A percentile compares a stretch with the other conserved stretches of the same genome.
Conservation (phyloP, 225 moss, liverwort and hornwort genomes). For the Asterella californica region DNA sequence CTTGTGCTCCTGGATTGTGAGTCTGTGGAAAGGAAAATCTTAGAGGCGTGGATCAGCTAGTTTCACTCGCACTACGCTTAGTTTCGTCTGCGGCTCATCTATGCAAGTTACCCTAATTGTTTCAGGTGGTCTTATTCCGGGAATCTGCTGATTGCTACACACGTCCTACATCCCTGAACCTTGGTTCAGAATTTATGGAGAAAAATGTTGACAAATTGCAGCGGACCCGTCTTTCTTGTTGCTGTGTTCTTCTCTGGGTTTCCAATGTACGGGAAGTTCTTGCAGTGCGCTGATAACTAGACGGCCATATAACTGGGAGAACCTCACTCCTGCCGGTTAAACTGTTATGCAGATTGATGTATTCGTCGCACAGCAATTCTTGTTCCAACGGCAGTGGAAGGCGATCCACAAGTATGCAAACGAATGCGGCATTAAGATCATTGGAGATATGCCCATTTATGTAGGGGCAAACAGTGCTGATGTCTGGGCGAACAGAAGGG, state of each 20-base stretch:
- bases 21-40: neutral
- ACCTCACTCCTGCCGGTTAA: neutral
- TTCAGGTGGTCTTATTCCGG: no score
- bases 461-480: conserved; percentile 81
- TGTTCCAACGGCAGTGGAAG: conserved; percentile 91
- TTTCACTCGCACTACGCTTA: no score
- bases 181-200: no score
- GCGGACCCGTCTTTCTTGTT: no score
- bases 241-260: no score
- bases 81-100: no score
- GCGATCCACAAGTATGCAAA: conserved; percentile 75
- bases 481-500: conserved; percentile 69
- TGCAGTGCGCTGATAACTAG: no score
- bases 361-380: conserved; percentile 72
- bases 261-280: no score
- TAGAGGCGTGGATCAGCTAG: neutral
- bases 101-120: no score
- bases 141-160: no score
- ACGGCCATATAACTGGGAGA: neutral
- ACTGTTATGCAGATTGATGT: conserved; percentile 40
- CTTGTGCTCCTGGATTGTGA: neutral
- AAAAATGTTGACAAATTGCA: no score
- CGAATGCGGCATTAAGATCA: conserved; percentile 57
- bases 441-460: conserved; percentile 94
- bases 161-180: no score